Base-by-base conservation (phyloP, 1,139 yeast genomes). In the Taphrina populina region DNA sequence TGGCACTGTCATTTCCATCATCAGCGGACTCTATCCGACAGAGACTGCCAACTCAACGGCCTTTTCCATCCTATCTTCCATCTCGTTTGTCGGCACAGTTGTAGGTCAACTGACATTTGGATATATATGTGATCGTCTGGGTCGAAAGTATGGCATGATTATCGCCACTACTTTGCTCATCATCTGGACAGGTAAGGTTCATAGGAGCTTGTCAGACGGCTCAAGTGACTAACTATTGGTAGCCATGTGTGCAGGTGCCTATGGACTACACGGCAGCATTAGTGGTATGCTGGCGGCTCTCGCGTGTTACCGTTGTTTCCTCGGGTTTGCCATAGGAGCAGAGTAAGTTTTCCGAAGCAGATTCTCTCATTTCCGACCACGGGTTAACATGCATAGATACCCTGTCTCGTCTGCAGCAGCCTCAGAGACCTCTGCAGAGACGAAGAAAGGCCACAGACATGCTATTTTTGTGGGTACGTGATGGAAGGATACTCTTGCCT, bases 391-490 rank as follows among this genome's bases (percentile, higher is more conserved):
- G n/a, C n/a, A n/a, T n/a, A n/a, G n/a, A n/a, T 90, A 90, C 68
- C 95, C 96, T 43, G 84, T 95, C 21, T 88, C 95, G 34, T 85
- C 95, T 1, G 94, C 90, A 24, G 95, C 95, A 46, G 88, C 95
- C 62, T 90, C 96, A 27, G 97, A 90, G 71, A 94, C 95, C 46
- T 83, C 95, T 37, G 82, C 84, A 58, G 74, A 80, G 64, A 74
- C 88, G 64, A 87, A 94, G 24, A 76, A 82, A 11, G 95, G 95
- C 59, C 76, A 78, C 59, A 83, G 97, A 73, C 90, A 90, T 72
- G 77, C 96, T 70, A 29, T 57, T 17, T 57, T 58, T 13, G 44
- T 47, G 5, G 52, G 43, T 37, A 37, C 13, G 43, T n/a, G n/a
- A n/a, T n/a, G n/a, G n/a, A n/a, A n/a, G n/a, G n/a, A n/a, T n/a